Evolutionary conservation across 805 yeast genomes (phyloP).

Genomic region (Kluyveromyces aestuarii): DNA sequence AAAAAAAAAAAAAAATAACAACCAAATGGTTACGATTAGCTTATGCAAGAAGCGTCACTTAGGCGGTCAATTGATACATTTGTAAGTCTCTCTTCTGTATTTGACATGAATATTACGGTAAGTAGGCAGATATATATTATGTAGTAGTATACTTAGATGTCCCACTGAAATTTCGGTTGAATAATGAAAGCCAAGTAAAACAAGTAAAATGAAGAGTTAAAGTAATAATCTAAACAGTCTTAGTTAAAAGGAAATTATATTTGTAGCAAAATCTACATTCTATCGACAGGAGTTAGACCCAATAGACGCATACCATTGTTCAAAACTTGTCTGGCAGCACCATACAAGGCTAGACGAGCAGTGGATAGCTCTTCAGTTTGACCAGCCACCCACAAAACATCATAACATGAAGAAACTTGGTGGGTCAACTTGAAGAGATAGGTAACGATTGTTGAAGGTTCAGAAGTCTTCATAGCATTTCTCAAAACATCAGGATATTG

Average conservation of each 20-base stretch:
- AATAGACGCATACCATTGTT: conserved; percentile 81
- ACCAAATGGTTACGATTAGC: background rate
- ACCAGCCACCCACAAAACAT: conserved; percentile 93
- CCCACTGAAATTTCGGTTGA: too few relatives aligned
- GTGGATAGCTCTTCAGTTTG: conserved; percentile 78
- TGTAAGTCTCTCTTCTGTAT: too few relatives aligned
- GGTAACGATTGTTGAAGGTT: conserved; percentile 91
- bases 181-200: background rate
- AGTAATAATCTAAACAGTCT: background rate
- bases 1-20: too few relatives aligned
- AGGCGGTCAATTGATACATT: background rate
- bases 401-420: conserved; percentile 92
- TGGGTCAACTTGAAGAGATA: conserved; percentile 88
- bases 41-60: background rate
- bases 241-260: background rate
- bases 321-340: conserved; percentile 82
- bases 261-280: conserved; percentile 53
- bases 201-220: too few relatives aligned
- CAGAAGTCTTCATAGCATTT: conserved; percentile 74
- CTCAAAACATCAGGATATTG: conserved; percentile 88
- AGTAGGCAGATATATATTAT: too few relatives aligned
- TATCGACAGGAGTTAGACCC: conserved; percentile 96
- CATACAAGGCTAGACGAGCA: conserved; percentile 87
- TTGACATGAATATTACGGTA: too few relatives aligned
- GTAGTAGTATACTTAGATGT: too few relatives aligned